Conservation (phyloP, 2,329 filamentous ascomycete species). For the Pseudodiploospora longispora region DNA sequence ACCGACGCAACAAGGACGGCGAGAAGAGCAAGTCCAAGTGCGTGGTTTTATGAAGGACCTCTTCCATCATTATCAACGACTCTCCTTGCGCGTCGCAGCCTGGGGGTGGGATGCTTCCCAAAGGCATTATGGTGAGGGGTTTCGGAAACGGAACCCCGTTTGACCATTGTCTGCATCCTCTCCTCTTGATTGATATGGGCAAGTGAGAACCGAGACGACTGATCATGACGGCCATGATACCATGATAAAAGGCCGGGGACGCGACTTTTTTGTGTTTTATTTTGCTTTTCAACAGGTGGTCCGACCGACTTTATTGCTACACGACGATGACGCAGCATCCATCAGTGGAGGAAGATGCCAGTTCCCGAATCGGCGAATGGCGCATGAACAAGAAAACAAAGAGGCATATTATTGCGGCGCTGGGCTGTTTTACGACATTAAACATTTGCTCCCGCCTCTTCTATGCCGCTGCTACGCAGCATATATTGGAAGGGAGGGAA, state of each 20-base stretch:
- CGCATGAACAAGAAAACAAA: constrained; percentile 28
- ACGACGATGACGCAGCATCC: constrained; percentile 25
- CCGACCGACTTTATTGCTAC: constrained; percentile 19
- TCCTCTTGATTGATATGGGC: too few relatives aligned
- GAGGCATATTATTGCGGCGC: constrained; percentile 29
- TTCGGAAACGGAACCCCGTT: neutral
- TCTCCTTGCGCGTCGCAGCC: too few relatives aligned
- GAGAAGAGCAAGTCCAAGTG: constrained; percentile 30
- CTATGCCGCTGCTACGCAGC: neutral
- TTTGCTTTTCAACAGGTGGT: constrained; percentile 16
- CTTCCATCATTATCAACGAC: neutral
- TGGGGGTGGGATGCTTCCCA: too few relatives aligned
- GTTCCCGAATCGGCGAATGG: constrained; percentile 31
- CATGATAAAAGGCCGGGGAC: constrained; percentile 1
- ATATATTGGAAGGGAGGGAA: neutral
- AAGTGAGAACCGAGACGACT: neutral
- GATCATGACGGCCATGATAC: constrained; percentile 6
- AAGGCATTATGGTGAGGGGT: neutral
- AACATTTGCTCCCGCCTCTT: constrained; percentile 1
- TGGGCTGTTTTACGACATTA: constrained; percentile 13
- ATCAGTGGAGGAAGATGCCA: constrained; percentile 24
- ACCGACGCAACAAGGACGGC: constrained; percentile 26
- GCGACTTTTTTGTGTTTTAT: neutral
- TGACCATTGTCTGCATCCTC: neutral
- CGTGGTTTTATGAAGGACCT: constrained; percentile 29